Conservation (phyloP, 2,329 filamentous ascomycete genomes). For the Cladobotryum protrusum region DNA sequence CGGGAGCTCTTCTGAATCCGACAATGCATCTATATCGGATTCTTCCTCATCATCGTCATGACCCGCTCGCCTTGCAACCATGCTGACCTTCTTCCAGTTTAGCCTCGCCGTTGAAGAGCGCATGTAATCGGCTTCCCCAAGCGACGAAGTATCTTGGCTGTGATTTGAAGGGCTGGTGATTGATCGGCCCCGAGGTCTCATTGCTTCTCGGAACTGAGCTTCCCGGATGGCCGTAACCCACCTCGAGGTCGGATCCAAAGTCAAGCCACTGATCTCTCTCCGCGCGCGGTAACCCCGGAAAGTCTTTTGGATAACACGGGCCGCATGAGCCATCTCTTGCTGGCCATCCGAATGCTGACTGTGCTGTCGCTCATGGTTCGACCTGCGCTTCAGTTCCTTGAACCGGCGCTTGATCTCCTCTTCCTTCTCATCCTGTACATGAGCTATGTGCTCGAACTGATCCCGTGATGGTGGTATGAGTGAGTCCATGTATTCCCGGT, state of each 20-base stretch:
- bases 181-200: slow-evolving; percentile 34
- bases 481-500: slow-evolving; percentile 45
- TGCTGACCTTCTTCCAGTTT: slow-evolving; percentile 70
- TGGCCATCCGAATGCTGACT: slow-evolving; percentile 14
- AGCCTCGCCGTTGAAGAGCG: slow-evolving; percentile 43
- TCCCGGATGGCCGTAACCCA: slow-evolving; percentile 64
- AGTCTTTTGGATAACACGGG: slow-evolving; percentile 58
- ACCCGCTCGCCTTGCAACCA: slow-evolving; percentile 65
- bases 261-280: slow-evolving; percentile 62
- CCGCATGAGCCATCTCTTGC: slow-evolving; percentile 37
- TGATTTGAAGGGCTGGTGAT: slow-evolving; percentile 9
- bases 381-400: slow-evolving; percentile 30
- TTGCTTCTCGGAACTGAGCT: slow-evolving; percentile 47
- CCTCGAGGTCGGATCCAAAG: slow-evolving; percentile 61
- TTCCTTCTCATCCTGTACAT: slow-evolving; percentile 43
- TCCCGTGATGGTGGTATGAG: slow-evolving; percentile 40
- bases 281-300: slow-evolving; percentile 73
- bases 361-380: slow-evolving; percentile 25
- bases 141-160: slow-evolving; percentile 8
- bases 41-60: slow-evolving; percentile 53
- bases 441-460: slow-evolving; percentile 43
- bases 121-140: slow-evolving; percentile 14
- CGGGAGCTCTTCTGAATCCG: slow-evolving; percentile 23
- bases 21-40: slow-evolving; percentile 31
- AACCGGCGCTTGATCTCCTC: slow-evolving; percentile 36